Base-by-base conservation (phyloP, 805 yeast species). In the Brettanomyces nanus region DNA sequence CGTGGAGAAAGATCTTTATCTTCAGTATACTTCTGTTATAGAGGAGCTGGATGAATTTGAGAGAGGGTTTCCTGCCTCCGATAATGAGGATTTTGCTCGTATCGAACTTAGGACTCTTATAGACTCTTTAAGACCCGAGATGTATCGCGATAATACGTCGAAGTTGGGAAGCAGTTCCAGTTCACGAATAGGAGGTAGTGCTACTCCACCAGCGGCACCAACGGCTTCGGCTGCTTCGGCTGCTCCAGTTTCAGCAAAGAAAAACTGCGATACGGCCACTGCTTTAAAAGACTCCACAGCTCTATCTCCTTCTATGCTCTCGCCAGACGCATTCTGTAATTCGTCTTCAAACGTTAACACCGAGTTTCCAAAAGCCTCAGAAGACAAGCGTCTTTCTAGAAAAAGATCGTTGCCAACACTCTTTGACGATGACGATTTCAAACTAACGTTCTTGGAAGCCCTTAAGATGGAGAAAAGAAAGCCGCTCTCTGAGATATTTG, bases 1-100 rank as follows among this genome's bases (percentile, higher is more conserved):
- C 22, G 87, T 82, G 48, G 95, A 89, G 55, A 61, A 58, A n/a
- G 69, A 68, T 30, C 66, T 77, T 4, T 69, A 61, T 43, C 61
- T 56, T 20, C 75, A 70, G 38, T 75, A 78, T 44, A 75, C 74
- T 30, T 71, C 68, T 9, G 59, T 89, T 37, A 58, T 73, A 6
- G 69, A 64, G 17, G 95, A 85, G 47, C 71, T 80, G 17, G 73
- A 68, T 18, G 77, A 75, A 31, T 84, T 80, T 46, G 84, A 75
- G 34, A 41, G 44, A 4, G 57, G 56, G n/a, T 61, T 51, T 35
- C 58, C 56, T 5, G 35, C 34, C 6, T 45, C 47, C 13, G 31
- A 40, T 6, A 30, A 33, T 4, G 56, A 53, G 31, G 28, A 28
- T 3, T 45, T 41, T 2, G 33, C 41, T 3, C 46, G 54, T 38